Base-by-base conservation (phyloP, 1,284 basidiomycete genomes). In the Malassezia pachydermatis region DNA sequence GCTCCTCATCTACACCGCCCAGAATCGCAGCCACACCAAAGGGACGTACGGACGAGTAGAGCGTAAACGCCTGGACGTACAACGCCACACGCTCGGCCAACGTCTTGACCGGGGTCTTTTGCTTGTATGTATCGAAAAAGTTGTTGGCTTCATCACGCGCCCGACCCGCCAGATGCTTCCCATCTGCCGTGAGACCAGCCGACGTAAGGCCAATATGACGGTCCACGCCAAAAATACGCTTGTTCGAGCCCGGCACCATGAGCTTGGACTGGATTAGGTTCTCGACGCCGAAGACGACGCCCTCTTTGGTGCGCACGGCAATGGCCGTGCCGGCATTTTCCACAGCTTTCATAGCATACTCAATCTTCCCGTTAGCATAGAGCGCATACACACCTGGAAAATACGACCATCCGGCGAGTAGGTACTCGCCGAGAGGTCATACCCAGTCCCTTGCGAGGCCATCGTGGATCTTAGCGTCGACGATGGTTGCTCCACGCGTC, bases 391-490 rank as follows among this genome's bases (percentile, higher is more conserved):
- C 40, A 63, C 61, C 56, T 98, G 92, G 73, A 98, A 98, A 72
- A 98, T 88, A 60, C 94, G 82, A 22, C 92, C 92, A 75, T 98
- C 92, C 51, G 92, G 92, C 32, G 89, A 95, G 78, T 98, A 98
- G 41, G 92, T 98, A 68, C 88, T 92, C 38, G 92, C 87, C 50
- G 89, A 95, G 54, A 96, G 83, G 79, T 98, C 92, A 77, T 96
- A 96, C 49, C 92, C 92, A 62, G 90, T 95, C 55, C 90, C 89
- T 69, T 95, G 95, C 45, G 90, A 94, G 48, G 90, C 90, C 88
- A 94, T 94, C 48, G 49, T 62, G 14, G 30, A n/a, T n/a, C n/a
- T n/a, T n/a, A n/a, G n/a, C n/a, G n/a, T n/a, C n/a, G n/a, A n/a
- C 19, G 19, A 20, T 11, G 34, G 23, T 17, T 20, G 34, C 34